Percentiles rank a stretch among this genome's conserved stretches.
Evolutionary conservation across 2,329 filamentous ascomycete species (phyloP).

Genomic region (Fusarium siculi): DNA sequence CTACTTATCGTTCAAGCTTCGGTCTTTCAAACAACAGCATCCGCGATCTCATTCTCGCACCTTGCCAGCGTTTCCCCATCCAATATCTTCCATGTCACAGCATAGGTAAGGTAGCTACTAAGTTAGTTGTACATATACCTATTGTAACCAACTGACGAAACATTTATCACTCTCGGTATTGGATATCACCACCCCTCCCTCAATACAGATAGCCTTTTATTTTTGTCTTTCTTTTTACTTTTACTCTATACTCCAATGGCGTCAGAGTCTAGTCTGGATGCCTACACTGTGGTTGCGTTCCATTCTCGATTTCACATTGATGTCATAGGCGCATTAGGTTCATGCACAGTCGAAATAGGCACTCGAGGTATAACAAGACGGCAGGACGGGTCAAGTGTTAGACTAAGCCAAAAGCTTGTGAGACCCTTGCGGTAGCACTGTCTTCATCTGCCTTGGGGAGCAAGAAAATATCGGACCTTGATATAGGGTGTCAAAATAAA

Average conservation of each 20-base stretch:
- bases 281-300: neutral
- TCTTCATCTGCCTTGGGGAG: neutral
- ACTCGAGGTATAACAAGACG: neutral
- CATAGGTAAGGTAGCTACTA: neutral
- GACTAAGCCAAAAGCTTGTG: neutral
- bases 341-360: neutral
- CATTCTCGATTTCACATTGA: conserved; percentile 8
- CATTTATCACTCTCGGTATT: neutral
- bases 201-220: neutral
- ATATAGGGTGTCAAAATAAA: neutral
- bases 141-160: neutral
- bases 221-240: neutral
- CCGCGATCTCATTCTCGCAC: neutral
- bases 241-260: neutral
- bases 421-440: neutral
- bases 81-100: neutral
- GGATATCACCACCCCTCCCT: conserved; percentile 6
- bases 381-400: neutral
- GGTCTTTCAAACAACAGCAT: neutral
- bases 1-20: neutral
- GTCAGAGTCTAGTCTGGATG: conserved; percentile 11
- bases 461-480: neutral
- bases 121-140: neutral
- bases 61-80: neutral
- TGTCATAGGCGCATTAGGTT: neutral